Base-by-base conservation (phyloP, 192 early-diverging fungal species). In the Coemansia sp. region DNA sequence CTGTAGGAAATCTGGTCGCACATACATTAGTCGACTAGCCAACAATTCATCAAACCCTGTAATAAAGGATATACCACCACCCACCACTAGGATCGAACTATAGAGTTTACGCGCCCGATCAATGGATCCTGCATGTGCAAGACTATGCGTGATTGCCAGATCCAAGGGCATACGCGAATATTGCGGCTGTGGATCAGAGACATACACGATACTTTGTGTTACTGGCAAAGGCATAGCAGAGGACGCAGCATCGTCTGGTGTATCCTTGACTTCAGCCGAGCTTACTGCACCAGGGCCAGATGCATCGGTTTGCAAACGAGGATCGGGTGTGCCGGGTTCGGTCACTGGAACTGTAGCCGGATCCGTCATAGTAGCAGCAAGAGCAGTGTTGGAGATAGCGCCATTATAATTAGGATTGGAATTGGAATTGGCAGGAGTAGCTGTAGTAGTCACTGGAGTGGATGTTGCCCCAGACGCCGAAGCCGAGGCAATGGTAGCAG, bases 61-160 rank as follows among this genome's bases (percentile, higher is more conserved):
- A 28, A 88, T 79, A 58, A 85, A 79, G 11, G 70, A 54, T 8
- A 82, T 84, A 18, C 91, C 91, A 25, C 91, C 91, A 7, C 92
- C 92, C 11, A 92, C 87, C n/a, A 95, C 43, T 22, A 95, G 79
- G 23, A 95, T 87, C 17, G 81, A 85, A 2, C 79, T 75, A 67
- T 85, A 90, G 28, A 90, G 67, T 50, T 87, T 87, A 25, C 81
- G 81, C 19, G 84, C 70, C 9, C 87, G 79, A 35, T 89, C 86
- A 29, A 90, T 83, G 0, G 84, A 79, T 4, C 85, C 82, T 33
- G 80, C 69, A 29, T 72, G 61, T 9, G 72, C 67, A 29, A 91
- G 86, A 45, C 79, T 81, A 48, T 88, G 87, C 3, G 83, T 83
- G 55, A 88, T 81, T 2, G 85, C 83, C 1, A 72, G 50, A 53